Conservation (phyloP, 2,329 filamentous ascomycete genomes). For the Septoria linicola region DNA sequence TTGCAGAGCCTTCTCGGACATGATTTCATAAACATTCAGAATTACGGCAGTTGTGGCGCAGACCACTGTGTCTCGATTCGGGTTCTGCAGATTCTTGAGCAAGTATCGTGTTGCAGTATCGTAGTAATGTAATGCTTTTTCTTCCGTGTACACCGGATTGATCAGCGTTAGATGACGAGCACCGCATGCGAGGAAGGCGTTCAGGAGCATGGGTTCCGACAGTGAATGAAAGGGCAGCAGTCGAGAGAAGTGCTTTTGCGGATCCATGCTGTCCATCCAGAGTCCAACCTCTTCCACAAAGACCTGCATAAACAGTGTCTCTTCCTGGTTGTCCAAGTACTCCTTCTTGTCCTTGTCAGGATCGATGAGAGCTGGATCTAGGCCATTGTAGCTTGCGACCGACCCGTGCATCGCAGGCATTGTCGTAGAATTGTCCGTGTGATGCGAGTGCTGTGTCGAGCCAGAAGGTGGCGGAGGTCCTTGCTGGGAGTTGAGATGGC, state of each 20-base stretch:
- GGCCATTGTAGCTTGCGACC: conserved; percentile 41
- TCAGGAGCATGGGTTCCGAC: conserved; percentile 80
- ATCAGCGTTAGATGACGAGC: conserved; percentile 75
- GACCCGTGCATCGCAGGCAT: conserved; percentile 30
- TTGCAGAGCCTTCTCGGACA: conserved; percentile 75
- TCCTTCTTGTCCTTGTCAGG: conserved; percentile 53
- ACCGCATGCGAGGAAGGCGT: conserved; percentile 85
- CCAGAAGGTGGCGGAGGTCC: conserved; percentile 23
- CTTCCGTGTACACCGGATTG: conserved; percentile 68
- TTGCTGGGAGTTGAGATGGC: conserved; percentile 29
- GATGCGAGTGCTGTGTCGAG: conserved; percentile 29
- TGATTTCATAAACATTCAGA: conserved; percentile 88
- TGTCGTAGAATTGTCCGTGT: conserved; percentile 24
- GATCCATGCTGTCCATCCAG: conserved; percentile 93
- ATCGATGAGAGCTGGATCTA: conserved; percentile 36
- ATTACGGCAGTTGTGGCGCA: conserved; percentile 86
- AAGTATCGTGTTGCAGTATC: conserved; percentile 79
- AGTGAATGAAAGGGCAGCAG: conserved; percentile 80
- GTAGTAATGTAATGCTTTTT: conserved; percentile 80
- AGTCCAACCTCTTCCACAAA: conserved; percentile 87
- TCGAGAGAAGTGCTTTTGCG: conserved; percentile 78
- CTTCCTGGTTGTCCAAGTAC: conserved; percentile 71
- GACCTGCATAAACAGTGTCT: conserved; percentile 85
- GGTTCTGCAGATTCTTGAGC: conserved; percentile 74
- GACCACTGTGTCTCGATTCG: conserved; percentile 76